These are phyloP conservation scores for Camelina laxa DNA, from an alignment of 345 rosid genomes.

Conservation along the genomic window DNA sequence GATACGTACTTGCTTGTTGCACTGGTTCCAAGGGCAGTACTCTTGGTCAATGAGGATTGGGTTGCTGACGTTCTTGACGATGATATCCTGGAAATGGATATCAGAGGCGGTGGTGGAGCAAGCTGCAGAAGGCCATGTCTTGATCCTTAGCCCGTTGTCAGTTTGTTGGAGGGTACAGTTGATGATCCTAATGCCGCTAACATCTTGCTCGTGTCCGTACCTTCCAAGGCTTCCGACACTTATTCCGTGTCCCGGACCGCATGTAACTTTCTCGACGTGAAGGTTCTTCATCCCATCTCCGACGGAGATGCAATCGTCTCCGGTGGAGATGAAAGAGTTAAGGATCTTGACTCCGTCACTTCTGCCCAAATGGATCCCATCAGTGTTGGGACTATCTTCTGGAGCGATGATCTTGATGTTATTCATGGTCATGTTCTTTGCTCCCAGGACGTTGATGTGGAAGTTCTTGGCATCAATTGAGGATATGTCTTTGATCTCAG, in stretches of 20 bases:
- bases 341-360: conserved; percentile 40
- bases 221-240: conserved; percentile 59
- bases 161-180: conserved; percentile 41
- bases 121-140: conserved; percentile 50
- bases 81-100: conserved; percentile 40
- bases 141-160: conserved; percentile 52
- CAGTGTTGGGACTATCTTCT: conserved; percentile 52
- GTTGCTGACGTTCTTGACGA: conserved; percentile 36
- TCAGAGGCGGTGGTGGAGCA: conserved; percentile 39
- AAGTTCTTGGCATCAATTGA: conserved; percentile 59
- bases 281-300: conserved; percentile 42
- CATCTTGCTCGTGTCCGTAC: conserved; percentile 41
- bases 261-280: conserved; percentile 37
- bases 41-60: conserved; percentile 47
- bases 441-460: conserved; percentile 54
- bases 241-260: conserved; percentile 47
- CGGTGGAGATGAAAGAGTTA: conserved; percentile 39
- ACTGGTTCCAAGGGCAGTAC: conserved; percentile 48
- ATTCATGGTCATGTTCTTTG: conserved; percentile 53
- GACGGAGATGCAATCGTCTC: conserved; percentile 48
- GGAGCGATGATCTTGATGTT: conserved; percentile 46
- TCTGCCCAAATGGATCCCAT: conserved; percentile 54
- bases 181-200: conserved; percentile 40
- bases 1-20: conserved; percentile 39
- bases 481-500: conserved; percentile 45